Evolutionary conservation across 106 monocot genomes (phyloP), one percentile per base, ranked within the genome.

Genomic region (Chionographis japonica): DNA sequence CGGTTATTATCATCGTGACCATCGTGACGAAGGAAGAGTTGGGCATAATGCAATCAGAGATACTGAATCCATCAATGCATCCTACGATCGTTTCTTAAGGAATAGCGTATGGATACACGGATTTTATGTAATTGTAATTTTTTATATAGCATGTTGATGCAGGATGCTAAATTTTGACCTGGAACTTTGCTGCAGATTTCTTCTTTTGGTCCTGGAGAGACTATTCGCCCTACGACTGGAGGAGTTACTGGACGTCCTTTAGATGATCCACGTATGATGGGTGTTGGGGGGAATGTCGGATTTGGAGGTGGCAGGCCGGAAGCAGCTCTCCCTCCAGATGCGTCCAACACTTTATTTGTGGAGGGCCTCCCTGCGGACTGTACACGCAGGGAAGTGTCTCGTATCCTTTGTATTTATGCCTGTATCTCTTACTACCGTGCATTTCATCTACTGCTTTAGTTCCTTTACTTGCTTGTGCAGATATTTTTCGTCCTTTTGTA

Each of bases 81-180:
- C 94, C 6, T 95, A 95, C 73, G 94, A 95, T 54, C 94, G 72
- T 64, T 95, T 88, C 69, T 67, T 88, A 16, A 81, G 76, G 4
- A 91, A 83, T 79, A 88, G 85, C 84, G 94, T 95, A 90, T 56
- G 16, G 16, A 46, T 12, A 8, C 62, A 16, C 2, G 35, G 1
- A 36, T 43, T 40, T 40, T 37, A 5, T 9, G 56, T n/a, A 52
- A 9, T 40, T n/a, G 17, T 8, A 18, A 12, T 4, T 14, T 10
- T 37, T 18, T 13, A 52, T 17, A 4, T 39, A 37, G 6, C 12
- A 43, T 18, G 37, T 50, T 50, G 13, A 13, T 51, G 38, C 10
- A 52, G 52, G 3, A 62, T 39, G 1, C 43, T 72, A 11, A 62
- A 37, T 43, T 13, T 56, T 5, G 20, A 55, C 27, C 35, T 8